Conservation (phyloP, 805 yeast species). For the Metschnikowia borealis region DNA sequence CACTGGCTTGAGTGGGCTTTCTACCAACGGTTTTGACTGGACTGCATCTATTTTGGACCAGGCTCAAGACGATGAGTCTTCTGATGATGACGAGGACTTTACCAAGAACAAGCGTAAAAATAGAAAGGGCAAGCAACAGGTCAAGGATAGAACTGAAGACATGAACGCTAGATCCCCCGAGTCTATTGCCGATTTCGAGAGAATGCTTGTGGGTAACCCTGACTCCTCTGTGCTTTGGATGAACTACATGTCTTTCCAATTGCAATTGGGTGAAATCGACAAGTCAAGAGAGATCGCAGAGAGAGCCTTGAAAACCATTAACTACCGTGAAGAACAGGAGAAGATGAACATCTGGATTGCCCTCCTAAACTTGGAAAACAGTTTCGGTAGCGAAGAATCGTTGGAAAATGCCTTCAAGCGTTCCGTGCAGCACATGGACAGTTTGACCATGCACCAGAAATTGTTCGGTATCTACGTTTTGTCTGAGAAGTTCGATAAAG, state of each 20-base stretch:
- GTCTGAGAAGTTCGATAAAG: conserved; percentile 68
- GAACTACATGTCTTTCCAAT: conserved; percentile 97
- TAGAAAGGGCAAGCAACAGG: conserved; percentile 46
- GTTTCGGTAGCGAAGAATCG: conserved; percentile 84
- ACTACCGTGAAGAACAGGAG: conserved; percentile 88
- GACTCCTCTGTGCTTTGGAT: conserved; percentile 94
- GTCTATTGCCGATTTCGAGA: conserved; percentile 86
- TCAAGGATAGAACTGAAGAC: conserved; percentile 81
- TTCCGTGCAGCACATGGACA: conserved; percentile 89
- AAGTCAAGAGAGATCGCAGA: conserved; percentile 92
- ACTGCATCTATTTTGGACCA: conserved; percentile 85
- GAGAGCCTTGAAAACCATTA: conserved; percentile 87
- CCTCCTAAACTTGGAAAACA: conserved; percentile 84
- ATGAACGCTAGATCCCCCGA: conserved; percentile 84
- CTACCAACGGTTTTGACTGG: conserved; percentile 93
- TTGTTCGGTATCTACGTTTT: conserved; percentile 69
- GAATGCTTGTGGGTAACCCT: conserved; percentile 87
- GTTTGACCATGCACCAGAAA: conserved; percentile 75
- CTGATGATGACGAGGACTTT: conserved; percentile 54
- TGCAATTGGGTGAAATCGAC: conserved; percentile 89
- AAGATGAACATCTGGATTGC: conserved; percentile 96
- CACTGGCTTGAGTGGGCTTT: conserved; percentile 16
- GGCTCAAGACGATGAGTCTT: conserved; percentile 54
- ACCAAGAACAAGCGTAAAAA: conserved; percentile 46
- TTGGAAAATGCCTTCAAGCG: conserved; percentile 77